Percentiles rank a stretch among this genome's conserved stretches.
phyloP scores from a whole-genome alignment of 495 filamentous ascomycete species.

The Pyronema domesticum region DNA sequence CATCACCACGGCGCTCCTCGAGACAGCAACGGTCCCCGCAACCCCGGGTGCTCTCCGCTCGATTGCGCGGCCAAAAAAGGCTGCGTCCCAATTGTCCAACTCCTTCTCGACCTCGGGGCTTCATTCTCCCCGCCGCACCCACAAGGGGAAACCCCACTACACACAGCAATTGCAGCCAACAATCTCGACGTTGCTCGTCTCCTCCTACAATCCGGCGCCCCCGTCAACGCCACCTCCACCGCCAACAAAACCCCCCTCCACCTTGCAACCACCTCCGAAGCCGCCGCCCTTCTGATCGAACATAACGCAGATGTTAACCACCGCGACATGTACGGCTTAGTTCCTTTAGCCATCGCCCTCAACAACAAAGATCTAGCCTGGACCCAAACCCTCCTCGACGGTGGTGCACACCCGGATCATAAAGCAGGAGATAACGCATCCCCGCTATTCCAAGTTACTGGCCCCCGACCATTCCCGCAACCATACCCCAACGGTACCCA shows the following conservation, averaged over 20 bases:
- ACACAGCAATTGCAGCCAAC: slow-evolving; percentile 8
- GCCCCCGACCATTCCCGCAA: too few species aligned
- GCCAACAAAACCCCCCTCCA: slow-evolving; percentile 29
- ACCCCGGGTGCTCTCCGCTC: slow-evolving; percentile 3
- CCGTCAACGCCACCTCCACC: slow-evolving; percentile 21
- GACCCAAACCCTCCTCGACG: background rate
- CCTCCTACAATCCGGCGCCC: slow-evolving; percentile 25
- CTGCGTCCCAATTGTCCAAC: too few species aligned
- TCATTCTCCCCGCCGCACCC: too few species aligned
- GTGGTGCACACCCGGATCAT: background rate
- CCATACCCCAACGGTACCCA: background rate
- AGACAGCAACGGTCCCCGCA: background rate
- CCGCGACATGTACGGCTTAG: too few species aligned
- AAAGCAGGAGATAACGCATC: background rate
- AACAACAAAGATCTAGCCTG: background rate
- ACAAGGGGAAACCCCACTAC: slow-evolving; percentile 10
- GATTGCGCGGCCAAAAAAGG: background rate
- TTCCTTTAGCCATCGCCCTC: background rate
- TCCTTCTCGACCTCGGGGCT: too few species aligned
- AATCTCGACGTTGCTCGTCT: slow-evolving; percentile 26
- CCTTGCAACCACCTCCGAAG: slow-evolving; percentile 21
- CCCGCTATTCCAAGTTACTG: background rate
- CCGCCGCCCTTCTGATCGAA: background rate
- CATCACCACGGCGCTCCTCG: background rate
- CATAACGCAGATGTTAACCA: background rate